A percentile compares a stretch with the other conserved stretches of the same genome.
phyloP scores from a whole-genome alignment of 345 rosid species.

The Gossypium sturtianum region DNA sequence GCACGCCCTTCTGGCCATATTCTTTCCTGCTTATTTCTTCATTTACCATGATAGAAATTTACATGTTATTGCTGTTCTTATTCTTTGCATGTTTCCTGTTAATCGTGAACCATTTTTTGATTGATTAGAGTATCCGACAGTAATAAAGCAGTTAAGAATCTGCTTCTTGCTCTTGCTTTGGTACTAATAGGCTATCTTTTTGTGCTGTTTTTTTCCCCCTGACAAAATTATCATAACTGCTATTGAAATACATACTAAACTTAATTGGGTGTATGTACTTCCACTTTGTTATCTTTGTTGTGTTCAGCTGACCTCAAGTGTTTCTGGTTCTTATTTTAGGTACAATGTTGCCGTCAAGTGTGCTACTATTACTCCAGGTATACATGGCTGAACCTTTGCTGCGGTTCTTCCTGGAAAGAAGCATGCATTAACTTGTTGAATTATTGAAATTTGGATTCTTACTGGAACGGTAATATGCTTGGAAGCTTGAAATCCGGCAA shows the following conservation, averaged over 20 bases:
- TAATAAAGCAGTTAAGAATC: not conserved
- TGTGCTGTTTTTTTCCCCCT: not conserved
- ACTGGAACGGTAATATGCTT: not conserved
- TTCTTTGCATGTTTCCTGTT: not conserved
- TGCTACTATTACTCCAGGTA: conserved; percentile 98
- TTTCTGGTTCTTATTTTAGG: conserved; percentile 32
- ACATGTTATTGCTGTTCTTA: not conserved
- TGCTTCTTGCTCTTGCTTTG: not conserved
- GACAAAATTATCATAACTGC: not conserved
- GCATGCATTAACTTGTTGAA: not conserved
- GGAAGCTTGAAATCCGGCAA: not conserved
- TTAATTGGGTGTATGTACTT: not conserved
- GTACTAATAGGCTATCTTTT: not conserved
- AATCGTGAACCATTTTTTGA: not conserved
- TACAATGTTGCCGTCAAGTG: conserved; percentile 97
- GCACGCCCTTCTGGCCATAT: not conserved
- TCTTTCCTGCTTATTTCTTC: not conserved
- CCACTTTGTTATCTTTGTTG: not conserved
- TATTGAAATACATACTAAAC: not conserved
- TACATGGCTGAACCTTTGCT: not conserved
- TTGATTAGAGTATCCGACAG: not conserved
- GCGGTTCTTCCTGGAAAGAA: not conserved
- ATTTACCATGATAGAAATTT: not conserved
- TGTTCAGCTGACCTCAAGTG: not conserved
- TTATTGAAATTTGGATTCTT: not conserved